These are phyloP conservation scores for Nakaseomyces sp. DNA, from an alignment of 1,139 yeast genomes.

Conservation along the genomic window DNA sequence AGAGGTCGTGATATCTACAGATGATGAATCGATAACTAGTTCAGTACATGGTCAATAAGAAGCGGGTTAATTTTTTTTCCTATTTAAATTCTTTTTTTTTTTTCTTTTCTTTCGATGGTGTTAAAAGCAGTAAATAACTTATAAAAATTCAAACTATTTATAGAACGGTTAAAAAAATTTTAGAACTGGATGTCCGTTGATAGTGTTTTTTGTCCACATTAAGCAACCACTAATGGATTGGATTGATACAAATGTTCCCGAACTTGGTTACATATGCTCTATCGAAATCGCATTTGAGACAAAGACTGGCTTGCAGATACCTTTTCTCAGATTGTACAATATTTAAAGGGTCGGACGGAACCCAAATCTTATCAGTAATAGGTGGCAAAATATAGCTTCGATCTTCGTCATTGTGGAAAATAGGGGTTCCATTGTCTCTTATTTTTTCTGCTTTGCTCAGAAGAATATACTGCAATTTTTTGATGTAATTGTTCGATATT, in stretches of 20 bases:
- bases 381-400: background rate
- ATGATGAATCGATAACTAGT: conserved; percentile 2
- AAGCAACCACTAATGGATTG: background rate
- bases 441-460: conserved; percentile 5
- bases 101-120: background rate
- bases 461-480: conserved; percentile 7
- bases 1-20: conserved; percentile 19
- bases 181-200: background rate
- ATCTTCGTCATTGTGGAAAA: background rate
- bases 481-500: conserved; percentile 28
- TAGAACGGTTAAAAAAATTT: background rate
- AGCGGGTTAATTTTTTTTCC: no score
- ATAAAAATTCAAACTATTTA: background rate
- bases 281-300: conserved; percentile 2
- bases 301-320: conserved; percentile 1
- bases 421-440: conserved; percentile 3
- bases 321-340: background rate
- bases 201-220: background rate
- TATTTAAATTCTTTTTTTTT: background rate
- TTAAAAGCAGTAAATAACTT: background rate
- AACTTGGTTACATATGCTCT: conserved; percentile 3
- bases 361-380: conserved; percentile 11
- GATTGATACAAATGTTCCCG: conserved; percentile 2
- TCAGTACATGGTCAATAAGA: background rate
- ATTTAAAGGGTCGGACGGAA: conserved; percentile 4